Evolutionary conservation across 2,329 filamentous ascomycete species (phyloP), one percentile per base, ranked within the genome.

Genomic region (Arthrobotrys entomopaga): DNA sequence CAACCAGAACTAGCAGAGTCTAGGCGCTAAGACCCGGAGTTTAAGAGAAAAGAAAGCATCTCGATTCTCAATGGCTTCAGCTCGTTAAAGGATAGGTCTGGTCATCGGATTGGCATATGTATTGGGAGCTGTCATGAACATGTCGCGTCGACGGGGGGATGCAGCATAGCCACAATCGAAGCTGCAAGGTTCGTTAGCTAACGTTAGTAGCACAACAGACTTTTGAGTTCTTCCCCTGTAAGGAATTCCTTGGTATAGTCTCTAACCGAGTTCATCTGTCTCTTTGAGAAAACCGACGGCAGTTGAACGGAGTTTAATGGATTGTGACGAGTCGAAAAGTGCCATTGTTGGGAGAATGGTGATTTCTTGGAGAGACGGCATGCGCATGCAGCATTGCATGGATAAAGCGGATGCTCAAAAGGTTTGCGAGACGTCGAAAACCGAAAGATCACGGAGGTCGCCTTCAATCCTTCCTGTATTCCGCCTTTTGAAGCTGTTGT

Each of bases 81-180:
- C 29, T 34, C 29, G 29, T 34, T 34, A 34, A 34, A 34, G 29
- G 10, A 34, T 2, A 34, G 29, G 29, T 34, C 29, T 3, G 29
- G 7, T 34, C 29, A 34, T 34, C 29, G 29, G 29, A 34, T 34
- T 34, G 29, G 29, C 29, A 10, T 34, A 34, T 6, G 57, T 26
- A n/a, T 7, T 15, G 54, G 50, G 29, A 40, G 43, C 43, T 52
- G 56, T 46, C 54, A 53, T n/a, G n/a, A n/a, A n/a, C n/a, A n/a
- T 60, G 29, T 54, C 56, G 52, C 56, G 65, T 67, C 54, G 53
- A 48, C 53, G 49, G 65, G 58, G 58, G 56, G 65, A 69, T 69
- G 65, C 65, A 69, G 65, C 65, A 69, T 69, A 69, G 65, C 65
- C 65, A 69, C 65, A 69, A 69, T 69, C 64, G 19, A 67, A 53